Percentiles rank a stretch among this genome's conserved stretches.
Evolutionary conservation across 129 eudicot species (phyloP).

Genomic region (Saposhnikovia divaricata): DNA sequence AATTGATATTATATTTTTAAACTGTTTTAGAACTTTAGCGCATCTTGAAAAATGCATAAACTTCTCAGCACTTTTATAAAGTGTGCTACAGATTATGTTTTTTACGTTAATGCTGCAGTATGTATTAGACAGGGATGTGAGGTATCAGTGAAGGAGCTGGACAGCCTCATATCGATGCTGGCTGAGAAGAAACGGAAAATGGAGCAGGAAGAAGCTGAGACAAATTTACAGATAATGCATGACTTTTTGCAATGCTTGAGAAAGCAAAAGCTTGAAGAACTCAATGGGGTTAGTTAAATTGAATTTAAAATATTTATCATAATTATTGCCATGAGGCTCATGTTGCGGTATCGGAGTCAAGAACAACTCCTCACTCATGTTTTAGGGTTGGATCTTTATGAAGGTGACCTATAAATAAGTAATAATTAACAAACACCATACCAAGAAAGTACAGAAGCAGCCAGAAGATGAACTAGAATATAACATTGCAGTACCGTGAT

Average conservation of each 20-base stretch:
- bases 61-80: not conserved
- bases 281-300: constrained; percentile 54
- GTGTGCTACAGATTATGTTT: not conserved
- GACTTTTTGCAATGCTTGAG: constrained; percentile 61
- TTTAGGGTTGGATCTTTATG: not conserved
- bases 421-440: not conserved
- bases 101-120: not conserved
- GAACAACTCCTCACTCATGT: not conserved
- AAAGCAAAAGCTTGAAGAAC: constrained; percentile 82
- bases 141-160: constrained; percentile 83
- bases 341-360: not conserved
- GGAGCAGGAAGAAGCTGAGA: constrained; percentile 96
- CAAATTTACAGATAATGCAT: constrained; percentile 69
- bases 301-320: not conserved
- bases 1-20: not conserved
- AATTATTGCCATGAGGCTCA: not conserved
- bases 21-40: not conserved
- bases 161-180: constrained; percentile 52
- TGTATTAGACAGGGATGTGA: constrained; percentile 80
- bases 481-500: not conserved
- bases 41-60: not conserved
- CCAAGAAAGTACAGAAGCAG: not conserved
- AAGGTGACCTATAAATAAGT: not conserved
- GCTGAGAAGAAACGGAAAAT: constrained; percentile 77
- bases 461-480: not conserved